Base-by-base conservation (phyloP, 1,284 basidiomycete genomes). In the Microbotryomycetes sp. region DNA sequence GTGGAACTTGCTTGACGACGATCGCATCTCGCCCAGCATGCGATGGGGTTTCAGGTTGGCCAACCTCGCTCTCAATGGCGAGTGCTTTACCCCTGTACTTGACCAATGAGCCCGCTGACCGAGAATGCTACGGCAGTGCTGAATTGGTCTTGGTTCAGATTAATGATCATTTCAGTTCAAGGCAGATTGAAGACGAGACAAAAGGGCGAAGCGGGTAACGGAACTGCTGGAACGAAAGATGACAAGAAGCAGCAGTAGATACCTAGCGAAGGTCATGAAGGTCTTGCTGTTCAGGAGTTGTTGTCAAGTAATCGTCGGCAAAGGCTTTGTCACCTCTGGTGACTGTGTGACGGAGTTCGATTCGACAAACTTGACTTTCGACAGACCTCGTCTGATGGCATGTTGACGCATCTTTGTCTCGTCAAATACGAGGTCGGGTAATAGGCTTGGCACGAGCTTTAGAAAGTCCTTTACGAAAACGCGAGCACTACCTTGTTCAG, bases 71-170 rank as follows among this genome's bases (percentile, higher is more conserved):
- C 28, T 52, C 21, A 52, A 52, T 29, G 11, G 50, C 28, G 24
- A 11, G 50, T 52, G 11, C 11, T 4, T 9, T n/a, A n/a, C n/a
- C 50, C 28, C 6, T 52, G 6, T 27, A 29, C 24, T n/a, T 11
- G 27, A 16, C 50, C 24, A 24, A 26, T 15, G 24, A 52, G n/a
- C 26, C n/a, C 28, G 28, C 50, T 52, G 50, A 52, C 23, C 15
- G n/a, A 24, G 50, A 13, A 9, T 52, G 23, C 26, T 52, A 9
- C 9, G n/a, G 18, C 24, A 52, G 50, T 52, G 1, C 29, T 52
- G 24, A 52, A 52, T n/a, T 52, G 50, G 50, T 29, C 50, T 29
- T 52, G 50, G 50, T 52, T 52, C 50, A 52, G 27, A 52, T 52
- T 52, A 26, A 52, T 52, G 50, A 29, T 52, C 26, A 24, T 52